Conservation (phyloP, 208 protist species). For the Jaenimonas drosophilae region DNA sequence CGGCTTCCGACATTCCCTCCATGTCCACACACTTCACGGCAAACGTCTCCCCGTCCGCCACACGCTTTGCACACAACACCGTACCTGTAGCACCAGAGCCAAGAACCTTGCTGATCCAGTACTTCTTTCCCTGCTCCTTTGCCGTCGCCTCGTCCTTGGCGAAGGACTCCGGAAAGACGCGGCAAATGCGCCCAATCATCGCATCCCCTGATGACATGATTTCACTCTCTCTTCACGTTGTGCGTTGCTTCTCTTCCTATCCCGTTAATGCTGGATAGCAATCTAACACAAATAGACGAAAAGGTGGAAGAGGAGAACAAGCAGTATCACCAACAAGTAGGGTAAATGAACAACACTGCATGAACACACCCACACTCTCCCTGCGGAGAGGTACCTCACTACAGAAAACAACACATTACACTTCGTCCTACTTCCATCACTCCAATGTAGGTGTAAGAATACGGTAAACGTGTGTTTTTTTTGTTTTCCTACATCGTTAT, state of each 20-base stretch:
- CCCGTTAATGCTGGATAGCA: too few relatives aligned
- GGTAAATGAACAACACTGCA: too few relatives aligned
- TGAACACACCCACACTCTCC: too few relatives aligned
- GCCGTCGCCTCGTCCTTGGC: slow-evolving; percentile 62
- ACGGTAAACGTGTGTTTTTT: too few relatives aligned
- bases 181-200: slow-evolving; percentile 62
- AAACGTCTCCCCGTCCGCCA: slow-evolving; percentile 39
- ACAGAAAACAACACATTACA: too few relatives aligned
- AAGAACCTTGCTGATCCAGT: slow-evolving; percentile 70
- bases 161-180: slow-evolving; percentile 47
- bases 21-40: slow-evolving; percentile 68
- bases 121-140: slow-evolving; percentile 41
- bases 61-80: slow-evolving; percentile 46
- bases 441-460: too few relatives aligned
- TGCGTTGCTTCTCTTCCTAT: background rate
- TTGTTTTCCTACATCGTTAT: too few relatives aligned
- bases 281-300: too few relatives aligned
- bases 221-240: background rate
- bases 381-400: too few relatives aligned
- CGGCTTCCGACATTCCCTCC: slow-evolving; percentile 61
- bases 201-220: slow-evolving; percentile 57
- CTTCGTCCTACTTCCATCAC: too few relatives aligned
- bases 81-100: slow-evolving; percentile 53
- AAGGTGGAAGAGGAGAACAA: too few relatives aligned
- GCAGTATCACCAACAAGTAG: too few relatives aligned